Percentiles rank a stretch among this genome's conserved stretches.
phyloP scores from a whole-genome alignment of 192 early-diverging fungal species.

The Linnemannia zychae region DNA sequence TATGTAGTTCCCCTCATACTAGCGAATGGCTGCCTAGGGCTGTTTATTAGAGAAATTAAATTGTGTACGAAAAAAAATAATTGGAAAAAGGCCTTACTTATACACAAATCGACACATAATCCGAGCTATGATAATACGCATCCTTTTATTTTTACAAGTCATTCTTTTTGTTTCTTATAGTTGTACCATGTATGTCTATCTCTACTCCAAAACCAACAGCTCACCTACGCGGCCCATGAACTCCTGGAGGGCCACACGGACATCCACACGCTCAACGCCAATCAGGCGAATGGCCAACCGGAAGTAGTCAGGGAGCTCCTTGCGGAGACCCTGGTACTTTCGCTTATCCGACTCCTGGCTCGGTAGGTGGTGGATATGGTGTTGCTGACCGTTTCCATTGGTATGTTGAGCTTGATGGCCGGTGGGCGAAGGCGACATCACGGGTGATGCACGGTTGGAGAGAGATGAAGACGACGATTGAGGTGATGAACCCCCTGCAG shows the following conservation, averaged over 20 bases:
- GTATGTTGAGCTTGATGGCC: conserved; percentile 7
- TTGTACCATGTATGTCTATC: background rate
- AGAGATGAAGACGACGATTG: conserved; percentile 14
- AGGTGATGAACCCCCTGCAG: conserved; percentile 1
- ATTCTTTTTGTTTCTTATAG: background rate
- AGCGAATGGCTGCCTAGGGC: too few species aligned
- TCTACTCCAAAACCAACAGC: conserved; percentile 44
- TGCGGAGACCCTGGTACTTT: conserved; percentile 55
- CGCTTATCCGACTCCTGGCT: conserved; percentile 43
- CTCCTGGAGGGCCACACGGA: conserved; percentile 58
- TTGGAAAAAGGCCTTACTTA: too few species aligned
- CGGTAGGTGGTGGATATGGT: background rate
- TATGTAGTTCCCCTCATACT: too few species aligned
- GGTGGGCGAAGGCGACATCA: conserved; percentile 23
- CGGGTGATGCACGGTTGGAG: conserved; percentile 24
- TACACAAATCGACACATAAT: too few species aligned
- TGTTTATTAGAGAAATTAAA: too few species aligned
- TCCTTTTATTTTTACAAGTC: background rate
- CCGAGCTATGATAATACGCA: background rate
- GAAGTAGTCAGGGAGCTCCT: conserved; percentile 60
- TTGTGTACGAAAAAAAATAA: too few species aligned
- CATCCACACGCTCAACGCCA: conserved; percentile 59
- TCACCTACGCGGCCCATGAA: conserved; percentile 60
- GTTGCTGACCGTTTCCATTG: conserved; percentile 19
- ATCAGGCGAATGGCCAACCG: conserved; percentile 56